Base-by-base conservation (phyloP, 768 basidiomycete genomes). In the Lactifluus volemus region DNA sequence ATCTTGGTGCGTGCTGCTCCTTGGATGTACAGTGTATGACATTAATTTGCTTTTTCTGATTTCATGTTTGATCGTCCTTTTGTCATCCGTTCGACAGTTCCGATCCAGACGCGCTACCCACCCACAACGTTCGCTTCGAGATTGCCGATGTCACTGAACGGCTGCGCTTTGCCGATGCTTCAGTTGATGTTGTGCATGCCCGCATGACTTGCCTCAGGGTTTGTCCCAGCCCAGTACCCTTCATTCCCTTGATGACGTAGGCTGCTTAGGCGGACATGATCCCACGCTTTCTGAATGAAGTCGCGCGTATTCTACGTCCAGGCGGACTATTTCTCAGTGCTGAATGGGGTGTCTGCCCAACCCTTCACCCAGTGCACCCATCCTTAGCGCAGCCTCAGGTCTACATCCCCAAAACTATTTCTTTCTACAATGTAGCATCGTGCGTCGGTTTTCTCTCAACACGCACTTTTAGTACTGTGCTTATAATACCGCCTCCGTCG, bases 151-250 rank as follows among this genome's bases (percentile, higher is more conserved):
- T 81, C 60, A 70, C 73, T 45, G 74, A 68, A 7, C 73, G 78
- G 47, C 73, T 77, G 30, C 74, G 81, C 42, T 89, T 83, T 79
- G 59, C 60, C 48, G 76, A 79, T 39, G 76, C 72, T 2, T 76
- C 77, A n/a, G 78, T 89, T 65, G 86, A 91, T 69, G 62, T 89
- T 15, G 79, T 90, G 47, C 85, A 91, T 61, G 84, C 83, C 12
- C 79, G 88, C 41, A 75, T 71, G 45, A 72, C 84, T 29, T 77
- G 78, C 50, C 79, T 88, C 74, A 81, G 81, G 49, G 88, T 85
- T 69, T 67, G 85, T 78, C 41, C n/a, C 48, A 52, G 34, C 42
- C 39, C 34, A 47, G 21, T 14, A 29, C 12, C 11, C 58, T 48
- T 42, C 17, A 19, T 54, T 42, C 14, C 51, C 30, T 50, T 55